Evolutionary conservation across 108 stramenopile species (phyloP).

Genomic region (Asterionellopsis glacialis): DNA sequence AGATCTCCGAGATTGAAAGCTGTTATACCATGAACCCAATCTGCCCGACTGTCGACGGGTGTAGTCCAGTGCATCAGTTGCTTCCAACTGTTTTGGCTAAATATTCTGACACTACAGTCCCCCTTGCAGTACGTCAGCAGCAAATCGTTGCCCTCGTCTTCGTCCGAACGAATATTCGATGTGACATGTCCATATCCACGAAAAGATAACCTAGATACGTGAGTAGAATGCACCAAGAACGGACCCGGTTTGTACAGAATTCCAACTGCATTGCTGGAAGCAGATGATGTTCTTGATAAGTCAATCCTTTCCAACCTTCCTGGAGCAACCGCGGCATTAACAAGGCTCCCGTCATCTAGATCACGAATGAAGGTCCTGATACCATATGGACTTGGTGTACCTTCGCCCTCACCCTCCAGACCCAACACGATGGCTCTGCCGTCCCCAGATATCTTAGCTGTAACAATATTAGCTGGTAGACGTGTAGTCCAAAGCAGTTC

Average conservation of each 20-base stretch:
- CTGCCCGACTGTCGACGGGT: slow-evolving; percentile 64
- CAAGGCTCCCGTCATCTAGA: slow-evolving; percentile 25
- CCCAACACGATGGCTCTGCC: slow-evolving; percentile 63
- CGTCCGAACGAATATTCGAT: slow-evolving; percentile 31
- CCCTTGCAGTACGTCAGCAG: slow-evolving; percentile 63
- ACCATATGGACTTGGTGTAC: slow-evolving; percentile 42
- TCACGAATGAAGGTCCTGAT: slow-evolving; percentile 40
- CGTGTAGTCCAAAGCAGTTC: slow-evolving; percentile 71
- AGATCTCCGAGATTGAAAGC: slow-evolving; percentile 82
- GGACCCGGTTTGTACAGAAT: slow-evolving; percentile 77
- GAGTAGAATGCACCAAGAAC: slow-evolving; percentile 62
- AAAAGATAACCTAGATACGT: slow-evolving; percentile 73
- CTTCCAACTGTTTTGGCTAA: slow-evolving; percentile 72
- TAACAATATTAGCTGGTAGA: slow-evolving; percentile 31
- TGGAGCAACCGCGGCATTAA: not conserved
- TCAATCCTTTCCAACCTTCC: not conserved
- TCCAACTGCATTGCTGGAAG: slow-evolving; percentile 32
- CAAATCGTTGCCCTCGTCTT: slow-evolving; percentile 70
- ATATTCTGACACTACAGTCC: slow-evolving; percentile 61
- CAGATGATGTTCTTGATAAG: slow-evolving; percentile 17
- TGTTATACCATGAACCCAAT: slow-evolving; percentile 72
- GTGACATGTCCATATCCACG: slow-evolving; percentile 58
- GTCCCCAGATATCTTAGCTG: slow-evolving; percentile 68
- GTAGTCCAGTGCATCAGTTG: slow-evolving; percentile 73
- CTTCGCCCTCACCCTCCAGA: slow-evolving; percentile 40